Evolutionary conservation across 2,329 filamentous ascomycete genomes (phyloP), one percentile per base, ranked within the genome.

Genomic region (Aspergillus sp.): DNA sequence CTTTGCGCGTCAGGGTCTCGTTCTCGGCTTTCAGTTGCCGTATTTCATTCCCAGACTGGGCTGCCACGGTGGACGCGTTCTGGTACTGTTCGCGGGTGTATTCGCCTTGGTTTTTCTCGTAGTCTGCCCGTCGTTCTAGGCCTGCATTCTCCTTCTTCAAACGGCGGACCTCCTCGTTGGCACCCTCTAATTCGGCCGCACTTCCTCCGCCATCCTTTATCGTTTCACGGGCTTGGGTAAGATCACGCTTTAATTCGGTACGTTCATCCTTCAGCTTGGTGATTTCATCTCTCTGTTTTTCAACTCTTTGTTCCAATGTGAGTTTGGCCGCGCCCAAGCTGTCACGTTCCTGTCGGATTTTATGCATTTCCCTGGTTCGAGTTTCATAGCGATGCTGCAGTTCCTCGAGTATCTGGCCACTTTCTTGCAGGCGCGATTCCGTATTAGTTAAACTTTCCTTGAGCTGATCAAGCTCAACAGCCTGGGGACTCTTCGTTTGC

Each of bases 81-180:
- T 68, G 65, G 33, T 68, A 68, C 43, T 67, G 63, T 36, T 59
- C 52, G 24, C 64, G 58, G 4, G 58, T 64, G 37, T 67, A 67
- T 29, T 67, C 64, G 5, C 61, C 54, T 37, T 66, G 64, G 7
- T 59, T 60, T 26, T 49, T 53, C 29, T 60, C 62, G 31, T 58
- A 64, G 8, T 65, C 57, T 2, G 60, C 49, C 29, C 56, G 60
- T 26, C 53, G 53, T 34, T 60, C 51, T 11, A 65, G 44, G 13
- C 44, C 45, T 7, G 47, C 45, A 24, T 56, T 57, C 20, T 60
- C 55, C 27, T 58, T 55, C 8, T 40, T 51, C 1, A 67, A 41
- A 6, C 52, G 48, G 2, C 55, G 55, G 24, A 56, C 53, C 37
- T 66, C 57, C 39, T 64, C 61, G 13, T 53, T 55, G 2, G 58